phyloP scores from a whole-genome alignment of 1,139 yeast species.

The Pichia sp. region DNA sequence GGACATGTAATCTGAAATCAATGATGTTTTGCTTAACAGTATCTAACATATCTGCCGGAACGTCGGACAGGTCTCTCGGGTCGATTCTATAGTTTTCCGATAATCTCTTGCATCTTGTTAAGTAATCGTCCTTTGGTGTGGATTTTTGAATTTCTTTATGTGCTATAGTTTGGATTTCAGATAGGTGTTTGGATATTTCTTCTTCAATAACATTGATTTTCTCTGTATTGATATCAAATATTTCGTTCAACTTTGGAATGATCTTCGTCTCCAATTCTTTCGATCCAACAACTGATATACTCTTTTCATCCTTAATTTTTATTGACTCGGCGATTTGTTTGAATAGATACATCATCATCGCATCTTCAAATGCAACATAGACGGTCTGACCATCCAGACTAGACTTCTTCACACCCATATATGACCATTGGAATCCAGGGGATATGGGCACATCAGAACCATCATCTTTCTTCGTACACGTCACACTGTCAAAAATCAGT shows the following conservation, averaged over 20 bases:
- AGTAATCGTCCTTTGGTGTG: slow-evolving; percentile 18
- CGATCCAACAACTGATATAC: background rate
- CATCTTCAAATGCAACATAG: slow-evolving; percentile 28
- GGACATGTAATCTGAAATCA: slow-evolving; percentile 60
- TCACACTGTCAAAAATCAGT: background rate
- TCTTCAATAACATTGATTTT: background rate
- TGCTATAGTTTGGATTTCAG: slow-evolving; percentile 5
- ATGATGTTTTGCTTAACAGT: slow-evolving; percentile 57
- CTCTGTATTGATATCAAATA: background rate
- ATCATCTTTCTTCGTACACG: background rate
- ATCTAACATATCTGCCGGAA: slow-evolving; percentile 60
- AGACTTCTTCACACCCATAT: slow-evolving; percentile 13
- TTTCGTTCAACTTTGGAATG: slow-evolving; percentile 2
- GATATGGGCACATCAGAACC: slow-evolving; percentile 3
- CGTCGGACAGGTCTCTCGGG: slow-evolving; percentile 56
- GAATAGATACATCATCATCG: slow-evolving; percentile 27
- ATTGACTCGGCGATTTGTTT: slow-evolving; percentile 14
- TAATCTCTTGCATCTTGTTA: slow-evolving; percentile 16
- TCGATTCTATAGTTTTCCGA: slow-evolving; percentile 53
- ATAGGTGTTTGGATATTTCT: background rate
- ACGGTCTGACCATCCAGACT: slow-evolving; percentile 19
- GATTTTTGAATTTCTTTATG: background rate
- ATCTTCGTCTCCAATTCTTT: background rate
- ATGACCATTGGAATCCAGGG: slow-evolving; percentile 23
- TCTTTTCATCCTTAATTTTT: background rate